Conservation (phyloP, 2,329 filamentous ascomycete genomes). For the Rosellinia necatrix region DNA sequence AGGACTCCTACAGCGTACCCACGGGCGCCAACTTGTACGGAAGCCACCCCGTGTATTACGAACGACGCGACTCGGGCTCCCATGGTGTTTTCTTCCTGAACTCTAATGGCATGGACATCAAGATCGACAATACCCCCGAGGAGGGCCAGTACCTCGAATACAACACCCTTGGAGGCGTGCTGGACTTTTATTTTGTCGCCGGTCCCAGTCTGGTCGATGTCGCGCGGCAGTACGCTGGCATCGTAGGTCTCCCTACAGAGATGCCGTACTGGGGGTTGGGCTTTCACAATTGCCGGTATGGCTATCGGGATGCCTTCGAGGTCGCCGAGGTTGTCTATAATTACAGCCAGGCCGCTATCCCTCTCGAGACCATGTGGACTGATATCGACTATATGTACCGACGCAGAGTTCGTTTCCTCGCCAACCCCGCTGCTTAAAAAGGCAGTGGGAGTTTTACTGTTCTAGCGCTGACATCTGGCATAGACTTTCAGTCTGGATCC, state of each 20-base stretch:
- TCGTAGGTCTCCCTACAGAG: constrained; percentile 63
- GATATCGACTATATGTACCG: constrained; percentile 66
- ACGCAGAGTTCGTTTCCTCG: constrained; percentile 46
- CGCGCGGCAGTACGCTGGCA: constrained; percentile 61
- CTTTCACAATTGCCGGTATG: constrained; percentile 66
- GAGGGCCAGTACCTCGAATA: constrained; percentile 76
- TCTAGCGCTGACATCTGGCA: constrained; percentile 20
- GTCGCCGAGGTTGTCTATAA: constrained; percentile 71
- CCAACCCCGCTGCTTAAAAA: not conserved
- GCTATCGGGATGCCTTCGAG: constrained; percentile 66
- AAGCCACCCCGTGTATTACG: constrained; percentile 75
- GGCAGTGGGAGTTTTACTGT: not conserved
- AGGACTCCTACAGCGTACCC: constrained; percentile 68
- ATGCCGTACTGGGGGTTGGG: constrained; percentile 69
- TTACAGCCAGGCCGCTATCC: constrained; percentile 67
- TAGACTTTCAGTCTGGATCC: constrained; percentile 68
- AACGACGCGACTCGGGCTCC: constrained; percentile 64
- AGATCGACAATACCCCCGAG: constrained; percentile 65
- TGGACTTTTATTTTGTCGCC: constrained; percentile 72
- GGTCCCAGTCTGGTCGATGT: constrained; percentile 64
- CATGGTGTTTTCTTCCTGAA: constrained; percentile 73
- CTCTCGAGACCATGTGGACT: constrained; percentile 72
- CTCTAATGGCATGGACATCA: constrained; percentile 78
- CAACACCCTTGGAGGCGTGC: constrained; percentile 74
- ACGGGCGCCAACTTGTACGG: constrained; percentile 71